Percentiles rank a stretch among this genome's conserved stretches.
Evolutionary conservation across 345 rosid species (phyloP).

Genomic region (Hypericum perforatum): DNA sequence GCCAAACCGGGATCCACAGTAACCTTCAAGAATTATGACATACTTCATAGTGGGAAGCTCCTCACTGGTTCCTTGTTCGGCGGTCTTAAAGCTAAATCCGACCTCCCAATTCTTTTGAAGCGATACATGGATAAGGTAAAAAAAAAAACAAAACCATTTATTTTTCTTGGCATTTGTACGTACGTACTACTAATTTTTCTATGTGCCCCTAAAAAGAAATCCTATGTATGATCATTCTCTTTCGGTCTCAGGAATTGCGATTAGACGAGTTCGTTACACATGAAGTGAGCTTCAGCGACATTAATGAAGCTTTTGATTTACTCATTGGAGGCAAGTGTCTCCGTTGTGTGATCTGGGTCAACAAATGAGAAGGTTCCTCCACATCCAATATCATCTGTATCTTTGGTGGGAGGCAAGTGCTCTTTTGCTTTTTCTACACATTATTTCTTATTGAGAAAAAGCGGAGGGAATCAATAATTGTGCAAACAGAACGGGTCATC

Average conservation of each 20-base stretch:
- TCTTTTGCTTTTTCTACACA: too few species aligned
- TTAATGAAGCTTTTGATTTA: conserved; percentile 61
- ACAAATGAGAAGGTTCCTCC: conserved; percentile 16
- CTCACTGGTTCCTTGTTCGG: conserved; percentile 63
- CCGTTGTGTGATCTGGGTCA: conserved; percentile 74
- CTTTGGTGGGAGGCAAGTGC: too few species aligned
- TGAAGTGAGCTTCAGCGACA: conserved; percentile 56
- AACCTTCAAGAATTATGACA: conserved; percentile 36
- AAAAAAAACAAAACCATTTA: not conserved
- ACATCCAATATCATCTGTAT: not conserved
- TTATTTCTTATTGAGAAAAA: too few species aligned
- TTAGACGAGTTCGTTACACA: conserved; percentile 77
- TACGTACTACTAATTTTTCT: not conserved
- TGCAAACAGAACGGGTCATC: too few species aligned
- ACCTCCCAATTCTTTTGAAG: conserved; percentile 64
- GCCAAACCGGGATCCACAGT: conserved; percentile 54
- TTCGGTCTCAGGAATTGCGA: conserved; percentile 41
- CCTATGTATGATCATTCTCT: not conserved
- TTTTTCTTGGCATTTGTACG: not conserved
- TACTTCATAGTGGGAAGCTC: conserved; percentile 50
- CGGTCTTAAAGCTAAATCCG: conserved; percentile 73
- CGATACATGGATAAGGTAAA: conserved; percentile 54
- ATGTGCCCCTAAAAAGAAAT: too few species aligned
- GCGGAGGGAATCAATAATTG: too few species aligned
- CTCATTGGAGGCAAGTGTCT: conserved; percentile 49